Base-by-base conservation (phyloP, 1,284 basidiomycete species). In the Mycocalia duriaeana region DNA sequence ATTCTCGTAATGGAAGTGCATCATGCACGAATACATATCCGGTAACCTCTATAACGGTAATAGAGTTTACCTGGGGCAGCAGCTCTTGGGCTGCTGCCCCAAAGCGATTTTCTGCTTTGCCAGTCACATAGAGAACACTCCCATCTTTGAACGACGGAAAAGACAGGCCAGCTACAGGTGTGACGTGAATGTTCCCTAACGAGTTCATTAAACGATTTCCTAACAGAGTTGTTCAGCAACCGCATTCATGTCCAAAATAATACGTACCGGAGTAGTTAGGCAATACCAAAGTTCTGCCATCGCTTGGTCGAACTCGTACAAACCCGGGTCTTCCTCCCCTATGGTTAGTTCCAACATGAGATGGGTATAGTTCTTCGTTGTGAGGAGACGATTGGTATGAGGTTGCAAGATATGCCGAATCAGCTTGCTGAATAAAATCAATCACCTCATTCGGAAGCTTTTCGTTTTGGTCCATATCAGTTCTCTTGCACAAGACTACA, bases 301-400 rank as follows among this genome's bases (percentile, higher is more conserved):
- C 76, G 3, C 68, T 71, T 1, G 72, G 73, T n/a, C 65, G 61
- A 4, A 82, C 75, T 14, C 81, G 77, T 2, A 79, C 64, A 54
- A 82, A 83, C 0, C 82, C 82, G n/a, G 71, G 69, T 35, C 68
- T 64, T 1, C 82, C 83, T 5, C 77, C 80, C 2, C 82, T 77
- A 31, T 82, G 76, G 51, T 85, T 85, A 67, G 78, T 78, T 18
- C 81, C 82, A 8, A 82, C 57, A 54, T 83, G 81, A 1, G 81
- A 81, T 0, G 77, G 75, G 51, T 68, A 74, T 4, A 48, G 56
- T 4, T 52, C 44, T 1, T 57, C 60, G 18, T 76, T 71, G 13
- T 64, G 59, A 6, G 55, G 48, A 2, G 55, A 40, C 2, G 77
- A 74, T 3, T 62, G 51, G 53, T 81, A 81, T 1, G 67, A 67